Base-by-base conservation (phyloP, 2,329 filamentous ascomycete species). In the Eutypella sp. region DNA sequence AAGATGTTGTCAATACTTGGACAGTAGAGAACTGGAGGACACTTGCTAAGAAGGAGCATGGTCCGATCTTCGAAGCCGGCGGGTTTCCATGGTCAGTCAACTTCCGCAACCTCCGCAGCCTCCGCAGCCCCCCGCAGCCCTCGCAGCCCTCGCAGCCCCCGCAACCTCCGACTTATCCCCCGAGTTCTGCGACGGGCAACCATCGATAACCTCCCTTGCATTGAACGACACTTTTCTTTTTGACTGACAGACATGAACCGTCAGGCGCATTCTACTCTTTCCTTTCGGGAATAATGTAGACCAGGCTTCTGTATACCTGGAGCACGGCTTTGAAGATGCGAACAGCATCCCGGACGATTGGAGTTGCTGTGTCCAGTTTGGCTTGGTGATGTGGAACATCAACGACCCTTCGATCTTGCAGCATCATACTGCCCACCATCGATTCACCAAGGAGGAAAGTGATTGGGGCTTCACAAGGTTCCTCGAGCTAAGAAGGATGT, bases 391-490 rank as follows among this genome's bases (percentile, higher is more conserved):
- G 45, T 96, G 89, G 85, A 99, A 97, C 66, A 85, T 86, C 39
- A 89, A 92, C 61, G 89, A 96, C 58, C 92, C 93, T n/a, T 83
- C 82, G 51, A 79, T 96, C 57, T 89, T 86, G 65, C 76, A 77
- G 42, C 87, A 96, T 58, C 84, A 89, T 72, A 79, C 74, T 37
- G 93, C 93, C n/a, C 89, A 91, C 57, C 93, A 99, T 64, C 86
- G 93, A 48, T 99, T 97, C 67, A 97, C 90, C 4, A 88, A 87
- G 52, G 93, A 97, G 37, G 93, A 99, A 67, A 90, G 89, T 20
- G 93, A 99, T 60, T 99, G 93, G 93, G 93, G 93, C 1, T 99
- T 99, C 66, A 99, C 93, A n/a, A 77, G 92, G 46, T 99, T 97
- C 62, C 83, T 90, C 11, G 93, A 97, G 65, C 78, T 95, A 41